Conservation (phyloP, 345 rosid genomes). For the Corymbia maculata region DNA sequence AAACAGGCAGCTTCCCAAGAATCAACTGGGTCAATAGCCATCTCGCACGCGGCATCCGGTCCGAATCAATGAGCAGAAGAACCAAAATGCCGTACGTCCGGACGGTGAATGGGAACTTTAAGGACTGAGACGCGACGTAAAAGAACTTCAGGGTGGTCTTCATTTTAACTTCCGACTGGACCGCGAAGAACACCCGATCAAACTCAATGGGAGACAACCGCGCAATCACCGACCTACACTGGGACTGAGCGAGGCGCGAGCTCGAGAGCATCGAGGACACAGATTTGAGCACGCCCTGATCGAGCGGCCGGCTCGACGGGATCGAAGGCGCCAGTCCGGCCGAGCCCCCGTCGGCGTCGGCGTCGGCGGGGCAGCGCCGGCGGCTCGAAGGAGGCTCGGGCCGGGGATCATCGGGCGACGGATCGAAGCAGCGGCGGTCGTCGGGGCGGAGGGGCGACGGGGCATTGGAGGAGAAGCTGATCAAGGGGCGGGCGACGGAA, state of each 20-base stretch:
- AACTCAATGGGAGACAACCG: slow-evolving; percentile 45
- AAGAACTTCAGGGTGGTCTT: slow-evolving; percentile 59
- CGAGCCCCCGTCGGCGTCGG: not conserved
- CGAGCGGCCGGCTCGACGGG: slow-evolving; percentile 5
- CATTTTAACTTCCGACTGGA: slow-evolving; percentile 39
- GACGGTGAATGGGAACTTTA: slow-evolving; percentile 49
- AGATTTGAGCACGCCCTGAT: slow-evolving; percentile 19
- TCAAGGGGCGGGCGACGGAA: slow-evolving; percentile 26
- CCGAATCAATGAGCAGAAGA: slow-evolving; percentile 34
- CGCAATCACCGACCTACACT: slow-evolving; percentile 32
- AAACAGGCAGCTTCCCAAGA: slow-evolving; percentile 36
- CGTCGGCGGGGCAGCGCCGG: not conserved
- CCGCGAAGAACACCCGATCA: slow-evolving; percentile 30
- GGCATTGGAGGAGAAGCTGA: slow-evolving; percentile 14
- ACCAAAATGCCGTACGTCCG: slow-evolving; percentile 62
- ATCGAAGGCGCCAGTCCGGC: not conserved
- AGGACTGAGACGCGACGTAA: slow-evolving; percentile 40
- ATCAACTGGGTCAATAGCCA: slow-evolving; percentile 54
- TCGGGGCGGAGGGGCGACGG: not conserved
- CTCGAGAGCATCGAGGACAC: slow-evolving; percentile 46
- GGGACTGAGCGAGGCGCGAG: slow-evolving; percentile 34
- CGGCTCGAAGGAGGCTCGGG: not conserved
- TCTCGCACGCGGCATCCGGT: slow-evolving; percentile 45
- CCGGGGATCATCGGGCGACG: slow-evolving; percentile 6
- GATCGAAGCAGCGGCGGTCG: slow-evolving; percentile 3